These are phyloP conservation scores for Cordyceps pruinosa DNA, from an alignment of 2,329 filamentous ascomycete genomes.

Conservation along the genomic window DNA sequence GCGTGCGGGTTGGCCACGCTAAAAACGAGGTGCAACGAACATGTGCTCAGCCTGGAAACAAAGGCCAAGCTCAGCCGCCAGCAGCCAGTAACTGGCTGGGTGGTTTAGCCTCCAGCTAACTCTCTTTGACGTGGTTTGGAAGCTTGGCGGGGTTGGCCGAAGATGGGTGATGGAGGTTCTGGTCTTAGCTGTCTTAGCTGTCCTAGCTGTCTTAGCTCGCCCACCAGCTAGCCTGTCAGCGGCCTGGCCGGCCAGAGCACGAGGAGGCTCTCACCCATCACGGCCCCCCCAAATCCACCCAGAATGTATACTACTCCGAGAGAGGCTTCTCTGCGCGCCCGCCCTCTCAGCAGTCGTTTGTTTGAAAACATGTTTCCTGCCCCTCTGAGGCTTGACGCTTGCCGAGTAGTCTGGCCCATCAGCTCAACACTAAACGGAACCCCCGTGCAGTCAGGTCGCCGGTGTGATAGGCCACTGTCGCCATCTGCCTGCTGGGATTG, in stretches of 20 bases:
- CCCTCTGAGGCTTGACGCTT: constrained; percentile 3
- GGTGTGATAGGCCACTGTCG: constrained; percentile 6
- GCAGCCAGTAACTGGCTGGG: no score
- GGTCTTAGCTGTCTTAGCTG: no score
- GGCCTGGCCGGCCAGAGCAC: neutral
- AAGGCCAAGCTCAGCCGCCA: no score
- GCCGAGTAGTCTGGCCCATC: neutral
- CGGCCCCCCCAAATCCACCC: neutral
- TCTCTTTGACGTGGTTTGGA: neutral
- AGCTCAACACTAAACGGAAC: neutral
- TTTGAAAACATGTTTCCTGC: neutral
- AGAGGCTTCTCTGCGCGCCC: no score
- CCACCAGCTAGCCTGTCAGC: neutral
- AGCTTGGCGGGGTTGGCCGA: neutral
- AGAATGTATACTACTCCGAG: no score
- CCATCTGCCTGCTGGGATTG: no score
- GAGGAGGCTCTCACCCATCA: neutral
- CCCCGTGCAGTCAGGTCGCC: neutral
- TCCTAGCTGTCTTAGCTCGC: no score
- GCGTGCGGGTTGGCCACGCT: no score
- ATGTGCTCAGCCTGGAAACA: no score
- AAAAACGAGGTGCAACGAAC: no score
- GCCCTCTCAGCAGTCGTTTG: no score
- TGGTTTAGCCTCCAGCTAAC: no score
- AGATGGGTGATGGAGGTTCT: neutral